Evolutionary conservation across 179 eudicot species (phyloP).

Genomic region (Silene vulgaris): DNA sequence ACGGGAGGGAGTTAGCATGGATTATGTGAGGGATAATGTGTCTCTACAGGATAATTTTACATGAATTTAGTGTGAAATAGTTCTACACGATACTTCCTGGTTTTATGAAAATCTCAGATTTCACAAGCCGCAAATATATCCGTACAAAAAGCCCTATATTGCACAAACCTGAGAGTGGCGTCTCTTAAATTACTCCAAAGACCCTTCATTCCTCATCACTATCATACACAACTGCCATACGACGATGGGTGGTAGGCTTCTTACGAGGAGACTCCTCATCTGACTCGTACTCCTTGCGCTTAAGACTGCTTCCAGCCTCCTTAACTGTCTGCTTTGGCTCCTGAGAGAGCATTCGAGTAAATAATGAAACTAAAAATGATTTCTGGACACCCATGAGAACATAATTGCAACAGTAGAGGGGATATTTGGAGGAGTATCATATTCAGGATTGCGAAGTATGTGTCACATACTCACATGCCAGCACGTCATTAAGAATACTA

Average conservation of each 20-base stretch:
- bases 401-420: neutral
- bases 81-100: no score
- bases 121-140: neutral
- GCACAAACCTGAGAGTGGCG: conserved; percentile 6
- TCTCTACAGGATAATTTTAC: no score
- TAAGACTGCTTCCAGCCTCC: conserved; percentile 54
- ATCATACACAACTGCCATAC: conserved; percentile 73
- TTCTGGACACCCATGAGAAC: neutral
- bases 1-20: no score
- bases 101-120: no score
- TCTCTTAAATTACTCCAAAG: neutral
- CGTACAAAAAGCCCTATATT: neutral
- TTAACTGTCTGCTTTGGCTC: conserved; percentile 57
- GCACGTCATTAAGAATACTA: no score
- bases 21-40: no score
- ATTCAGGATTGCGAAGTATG: no score
- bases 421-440: no score
- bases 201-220: conserved; percentile 79
- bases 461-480: no score
- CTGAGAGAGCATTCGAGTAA: conserved; percentile 26
- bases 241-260: conserved; percentile 59
- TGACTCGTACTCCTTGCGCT: conserved; percentile 78
- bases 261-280: conserved; percentile 85
- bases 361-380: neutral
- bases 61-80: no score